Evolutionary conservation across 139 green algal species (phyloP), one percentile per base, ranked within the genome.

Genomic region (Dunaliella primolecta): DNA sequence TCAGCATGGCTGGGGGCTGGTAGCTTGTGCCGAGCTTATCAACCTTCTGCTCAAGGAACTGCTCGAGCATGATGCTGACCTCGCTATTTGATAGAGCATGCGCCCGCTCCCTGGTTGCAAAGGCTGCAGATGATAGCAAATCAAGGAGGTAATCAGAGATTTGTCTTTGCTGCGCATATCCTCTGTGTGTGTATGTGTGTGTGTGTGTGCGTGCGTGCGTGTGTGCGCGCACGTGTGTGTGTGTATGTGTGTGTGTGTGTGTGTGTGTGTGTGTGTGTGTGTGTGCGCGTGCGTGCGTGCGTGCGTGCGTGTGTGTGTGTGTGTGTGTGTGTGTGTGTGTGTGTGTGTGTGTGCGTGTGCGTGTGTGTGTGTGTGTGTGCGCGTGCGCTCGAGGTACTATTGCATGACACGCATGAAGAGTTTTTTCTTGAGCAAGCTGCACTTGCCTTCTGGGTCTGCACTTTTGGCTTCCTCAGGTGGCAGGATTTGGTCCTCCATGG

Each of bases 1-100:
- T 57, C 70, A 85, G 80, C 24, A 85, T 72, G 35, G 23, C 27
- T 27, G 70, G 71, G 11, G 72, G 82, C 82, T 81, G 23, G 72
- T 81, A 85, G 31, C 31, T 29, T 29, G 33, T 20, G 35, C 80
- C 64, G 46, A 15, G 15, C 35, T 81, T 85, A 27, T 85, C 3
- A 36, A 30, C 24, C 15, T 85, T 81, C 31, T 36, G 11, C 31
- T 37, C 23, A 1, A 81, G 21, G 70, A 35, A 35, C 25, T 35
- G 2, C 20, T 80, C 71, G 20, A 85, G 72, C 82, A 85, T 25
- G 2, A 85, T 36, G 24, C 33, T 74, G 23, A 81, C 57, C 70
- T 85, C 82, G n/a, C 34, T 75, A 33, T 85, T 85, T 31, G 82
- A 81, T 23, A 85, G 82, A 3, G 57, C 64, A 35, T 85, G 24